These are phyloP conservation scores for Phytophthora hybrid DNA, from an alignment of 352 stramenopile genomes.

Conservation along the genomic window DNA sequence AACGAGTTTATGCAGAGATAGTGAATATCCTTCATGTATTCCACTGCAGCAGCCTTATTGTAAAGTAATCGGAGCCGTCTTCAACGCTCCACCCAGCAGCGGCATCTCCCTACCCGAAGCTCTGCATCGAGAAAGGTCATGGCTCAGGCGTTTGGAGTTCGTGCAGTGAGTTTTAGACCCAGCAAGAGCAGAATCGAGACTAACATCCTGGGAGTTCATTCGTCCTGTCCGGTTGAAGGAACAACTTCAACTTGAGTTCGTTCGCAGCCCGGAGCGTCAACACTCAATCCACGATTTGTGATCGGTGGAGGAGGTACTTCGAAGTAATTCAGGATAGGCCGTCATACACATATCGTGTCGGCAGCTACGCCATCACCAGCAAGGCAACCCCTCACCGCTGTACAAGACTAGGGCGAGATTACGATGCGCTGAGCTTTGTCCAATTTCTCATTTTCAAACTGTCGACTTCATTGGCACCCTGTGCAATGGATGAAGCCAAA, in stretches of 20 bases:
- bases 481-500: conserved; percentile 42
- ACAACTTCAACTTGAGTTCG: neutral
- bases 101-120: no score
- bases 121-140: neutral
- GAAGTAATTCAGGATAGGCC: neutral
- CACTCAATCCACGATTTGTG: neutral
- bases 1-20: neutral
- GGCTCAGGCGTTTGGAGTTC: neutral
- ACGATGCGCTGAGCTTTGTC: conserved; percentile 56
- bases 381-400: conserved; percentile 77
- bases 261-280: neutral
- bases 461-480: conserved; percentile 27
- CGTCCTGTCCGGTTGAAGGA: neutral
- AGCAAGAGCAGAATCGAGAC: neutral
- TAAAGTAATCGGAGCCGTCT: neutral
- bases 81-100: neutral
- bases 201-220: neutral
- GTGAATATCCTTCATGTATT: no score
- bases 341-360: no score
- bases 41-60: neutral
- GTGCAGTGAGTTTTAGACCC: neutral
- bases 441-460: conserved; percentile 47
- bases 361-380: no score
- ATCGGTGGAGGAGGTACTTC: neutral
- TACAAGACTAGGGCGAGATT: conserved; percentile 91